Percentiles rank a stretch among this genome's conserved stretches.
phyloP scores from a whole-genome alignment of 805 yeast genomes.

The Saccharomycopsis sp. region DNA sequence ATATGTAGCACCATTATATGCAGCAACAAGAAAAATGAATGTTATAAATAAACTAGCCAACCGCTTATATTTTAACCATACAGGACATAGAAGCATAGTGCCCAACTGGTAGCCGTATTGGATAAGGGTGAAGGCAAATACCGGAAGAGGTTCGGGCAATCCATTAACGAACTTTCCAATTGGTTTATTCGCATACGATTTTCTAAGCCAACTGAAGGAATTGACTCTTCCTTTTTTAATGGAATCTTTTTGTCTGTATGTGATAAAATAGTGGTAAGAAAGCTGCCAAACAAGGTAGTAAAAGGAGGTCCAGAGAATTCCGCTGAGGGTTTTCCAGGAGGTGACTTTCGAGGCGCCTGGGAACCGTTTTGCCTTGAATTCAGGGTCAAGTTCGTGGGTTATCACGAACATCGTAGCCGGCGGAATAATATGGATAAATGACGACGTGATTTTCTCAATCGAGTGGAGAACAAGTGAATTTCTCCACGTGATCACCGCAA shows the following conservation, averaged over 20 bases:
- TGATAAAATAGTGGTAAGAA: slow-evolving; percentile 84
- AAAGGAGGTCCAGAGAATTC: slow-evolving; percentile 71
- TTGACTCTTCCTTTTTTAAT: slow-evolving; percentile 83
- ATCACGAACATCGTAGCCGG: slow-evolving; percentile 83
- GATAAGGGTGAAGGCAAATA: slow-evolving; percentile 74
- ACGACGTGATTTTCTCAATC: slow-evolving; percentile 85
- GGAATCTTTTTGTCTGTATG: slow-evolving; percentile 69
- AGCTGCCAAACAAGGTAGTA: slow-evolving; percentile 89
- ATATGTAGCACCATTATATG: slow-evolving; percentile 92
- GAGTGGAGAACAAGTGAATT: slow-evolving; percentile 89
- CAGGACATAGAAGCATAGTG: slow-evolving; percentile 84
- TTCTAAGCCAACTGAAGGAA: slow-evolving; percentile 77
- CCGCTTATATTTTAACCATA: slow-evolving; percentile 70
- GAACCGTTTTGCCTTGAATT: slow-evolving; percentile 48
- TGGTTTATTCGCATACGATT: slow-evolving; percentile 54
- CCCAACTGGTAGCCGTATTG: slow-evolving; percentile 82
- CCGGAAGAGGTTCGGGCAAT: slow-evolving; percentile 81
- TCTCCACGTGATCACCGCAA: slow-evolving; percentile 94
- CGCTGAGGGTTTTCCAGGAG: slow-evolving; percentile 67
- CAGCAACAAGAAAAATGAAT: slow-evolving; percentile 70
- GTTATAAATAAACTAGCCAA: slow-evolving; percentile 64
- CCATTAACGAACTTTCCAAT: slow-evolving; percentile 75
- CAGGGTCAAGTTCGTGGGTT: slow-evolving; percentile 63
- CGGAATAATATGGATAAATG: slow-evolving; percentile 87
- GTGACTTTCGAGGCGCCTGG: slow-evolving; percentile 71